phyloP scores from a whole-genome alignment of 257 asterid species.

The Orobanche coerulescens region DNA sequence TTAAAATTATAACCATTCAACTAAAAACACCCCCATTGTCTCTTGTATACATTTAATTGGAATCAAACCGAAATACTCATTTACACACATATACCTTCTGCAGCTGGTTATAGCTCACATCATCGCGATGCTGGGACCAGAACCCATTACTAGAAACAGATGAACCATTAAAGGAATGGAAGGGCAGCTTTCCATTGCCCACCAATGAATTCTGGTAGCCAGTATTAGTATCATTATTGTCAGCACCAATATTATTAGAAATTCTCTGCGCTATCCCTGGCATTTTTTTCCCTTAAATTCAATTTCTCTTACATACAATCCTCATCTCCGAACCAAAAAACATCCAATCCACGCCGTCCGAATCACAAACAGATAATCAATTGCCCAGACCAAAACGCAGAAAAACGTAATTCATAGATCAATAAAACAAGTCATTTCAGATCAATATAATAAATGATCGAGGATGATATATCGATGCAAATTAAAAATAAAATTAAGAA shows the following conservation, averaged over 20 bases:
- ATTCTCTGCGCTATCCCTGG: constrained; percentile 67
- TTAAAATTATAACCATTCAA: constrained; percentile 11
- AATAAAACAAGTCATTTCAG: constrained; percentile 25
- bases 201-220: constrained; percentile 28
- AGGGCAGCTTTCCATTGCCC: constrained; percentile 36
- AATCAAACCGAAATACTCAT: constrained; percentile 11
- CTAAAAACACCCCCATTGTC: constrained; percentile 6
- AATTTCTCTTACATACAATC: constrained; percentile 36
- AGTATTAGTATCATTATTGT: constrained; percentile 22
- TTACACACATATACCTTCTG: constrained; percentile 56
- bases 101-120: constrained; percentile 63
- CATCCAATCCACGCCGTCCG: constrained; percentile 27
- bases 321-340: constrained; percentile 29
- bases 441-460: constrained; percentile 28
- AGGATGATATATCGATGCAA: constrained; percentile 9
- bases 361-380: constrained; percentile 27
- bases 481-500: constrained; percentile 3
- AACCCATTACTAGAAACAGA: constrained; percentile 50
- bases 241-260: constrained; percentile 26
- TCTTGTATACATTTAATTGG: constrained; percentile 4
- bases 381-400: constrained; percentile 16
- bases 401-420: constrained; percentile 31
- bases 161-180: constrained; percentile 30
- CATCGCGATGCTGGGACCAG: constrained; percentile 74
- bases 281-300: constrained; percentile 42